Evolutionary conservation across 2,329 filamentous ascomycete species (phyloP), one percentile per base, ranked within the genome.

Genomic region (Fusarium floridanum): DNA sequence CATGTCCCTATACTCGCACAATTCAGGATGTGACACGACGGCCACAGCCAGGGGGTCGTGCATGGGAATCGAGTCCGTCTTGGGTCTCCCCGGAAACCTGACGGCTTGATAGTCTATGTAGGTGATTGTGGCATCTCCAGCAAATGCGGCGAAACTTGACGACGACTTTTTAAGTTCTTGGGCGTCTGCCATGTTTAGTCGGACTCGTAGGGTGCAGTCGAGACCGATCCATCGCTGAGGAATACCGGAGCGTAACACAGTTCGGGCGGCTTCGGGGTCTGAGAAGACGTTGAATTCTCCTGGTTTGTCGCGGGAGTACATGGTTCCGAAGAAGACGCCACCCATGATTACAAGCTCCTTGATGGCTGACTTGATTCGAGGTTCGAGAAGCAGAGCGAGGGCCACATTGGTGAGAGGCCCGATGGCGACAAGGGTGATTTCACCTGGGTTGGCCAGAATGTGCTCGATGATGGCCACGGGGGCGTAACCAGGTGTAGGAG

Each of bases 291-390:
- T 70, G 41, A 66, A 66, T 48, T 70, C 67, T 20, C 67, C 67
- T 12, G 67, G 67, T 41, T 70, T 70, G 34, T 34, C 20, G n/a
- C 57, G 55, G 5, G 45, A 41, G 43, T 61, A 60, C 34, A 66
- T 70, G 43, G 41, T 66, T 20, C 63, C 63, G 63, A 61, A 55
- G 55, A 70, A 70, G 32, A 60, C 34, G 12, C 67, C 67, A 6
- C 67, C 67, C 67, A 70, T 70, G 22, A 70, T 70, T 37, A 70
- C 67, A 16, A 70, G 67, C 20, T 70, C 67, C 34, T 66, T 70
- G 11, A 70, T 53, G 1, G 64, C 50, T 32, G 67, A 34, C 22
- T 66, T 61, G n/a, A 70, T 66, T 3, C 55, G 67, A 24, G 67
- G 63, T 16, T 70, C 67, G 36, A 70, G 67, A 11, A 66, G 67